Percentiles rank a stretch among this genome's conserved stretches.
These are phyloP conservation scores for Pythium rhizo-oryzae DNA, from an alignment of 352 stramenopile species.

Conservation along the genomic window DNA sequence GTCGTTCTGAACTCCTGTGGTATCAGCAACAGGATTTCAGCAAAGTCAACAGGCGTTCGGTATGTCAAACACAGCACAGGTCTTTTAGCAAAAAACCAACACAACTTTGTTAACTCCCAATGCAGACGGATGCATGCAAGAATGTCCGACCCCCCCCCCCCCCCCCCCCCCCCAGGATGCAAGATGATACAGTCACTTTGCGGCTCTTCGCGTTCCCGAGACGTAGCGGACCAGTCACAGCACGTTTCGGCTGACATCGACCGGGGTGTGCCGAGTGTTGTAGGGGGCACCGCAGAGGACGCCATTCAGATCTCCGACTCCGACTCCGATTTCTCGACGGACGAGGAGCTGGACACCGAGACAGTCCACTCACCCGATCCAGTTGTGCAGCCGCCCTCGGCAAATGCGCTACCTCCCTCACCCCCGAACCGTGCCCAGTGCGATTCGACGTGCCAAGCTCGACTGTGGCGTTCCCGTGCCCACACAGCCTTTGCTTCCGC, in stretches of 20 bases:
- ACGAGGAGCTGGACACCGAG: background rate
- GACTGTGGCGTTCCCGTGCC: background rate
- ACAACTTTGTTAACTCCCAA: background rate
- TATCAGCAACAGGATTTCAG: too few species aligned
- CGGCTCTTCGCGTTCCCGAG: background rate
- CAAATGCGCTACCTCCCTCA: background rate
- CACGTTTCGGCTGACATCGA: background rate
- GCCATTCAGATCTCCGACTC: background rate
- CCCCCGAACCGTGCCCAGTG: background rate
- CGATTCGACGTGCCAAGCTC: background rate
- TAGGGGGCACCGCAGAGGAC: background rate
- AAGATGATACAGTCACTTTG: conserved; percentile 1
- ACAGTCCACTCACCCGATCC: background rate
- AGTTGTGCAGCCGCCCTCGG: background rate
- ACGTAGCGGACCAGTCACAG: background rate
- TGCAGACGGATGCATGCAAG: background rate
- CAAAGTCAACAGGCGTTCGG: too few species aligned
- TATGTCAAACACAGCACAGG: too few species aligned
- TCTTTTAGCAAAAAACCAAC: too few species aligned
- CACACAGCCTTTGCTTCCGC: background rate
- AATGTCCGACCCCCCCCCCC: background rate
- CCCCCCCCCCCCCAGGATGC: too few species aligned
- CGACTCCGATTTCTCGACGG: background rate
- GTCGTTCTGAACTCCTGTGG: too few species aligned
- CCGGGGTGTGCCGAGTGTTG: background rate